These are phyloP conservation scores for Cavenderia fasciculata DNA, from an alignment of 78 protist species.

Conservation along the genomic window DNA sequence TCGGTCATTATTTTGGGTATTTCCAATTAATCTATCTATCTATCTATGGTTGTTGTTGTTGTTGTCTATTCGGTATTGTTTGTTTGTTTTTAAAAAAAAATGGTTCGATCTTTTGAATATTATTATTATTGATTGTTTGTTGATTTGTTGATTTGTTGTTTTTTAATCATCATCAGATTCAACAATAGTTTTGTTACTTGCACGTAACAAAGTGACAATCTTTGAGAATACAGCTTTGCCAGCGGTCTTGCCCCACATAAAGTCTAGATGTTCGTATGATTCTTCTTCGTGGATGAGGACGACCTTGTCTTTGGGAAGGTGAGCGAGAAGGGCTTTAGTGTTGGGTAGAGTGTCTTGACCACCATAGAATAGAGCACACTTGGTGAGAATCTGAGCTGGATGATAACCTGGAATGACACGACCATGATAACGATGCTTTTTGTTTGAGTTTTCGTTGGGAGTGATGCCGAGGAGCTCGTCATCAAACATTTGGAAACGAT, in stretches of 20 bases:
- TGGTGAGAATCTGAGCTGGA: conserved; percentile 45
- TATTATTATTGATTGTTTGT: no score
- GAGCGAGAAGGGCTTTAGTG: conserved; percentile 37
- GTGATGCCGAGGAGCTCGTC: conserved; percentile 67
- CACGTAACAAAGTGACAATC: conserved; percentile 31
- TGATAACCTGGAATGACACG: conserved; percentile 60
- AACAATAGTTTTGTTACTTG: conserved; percentile 1
- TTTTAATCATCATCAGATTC: not conserved
- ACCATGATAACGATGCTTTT: conserved; percentile 58
- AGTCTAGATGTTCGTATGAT: conserved; percentile 79
- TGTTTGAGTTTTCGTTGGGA: conserved; percentile 39
- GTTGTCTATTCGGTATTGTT: not conserved
- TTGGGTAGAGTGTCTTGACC: conserved; percentile 75
- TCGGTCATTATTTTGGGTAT: no score
- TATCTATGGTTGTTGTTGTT: not conserved
- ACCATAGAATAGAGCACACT: conserved; percentile 81
- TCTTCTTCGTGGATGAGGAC: conserved; percentile 50
- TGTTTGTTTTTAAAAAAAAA: not conserved
- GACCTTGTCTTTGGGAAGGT: conserved; percentile 42
- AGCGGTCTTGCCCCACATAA: conserved; percentile 74
- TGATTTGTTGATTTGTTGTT: not conserved
- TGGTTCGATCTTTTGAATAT: no score
- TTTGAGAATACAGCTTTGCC: conserved; percentile 40
- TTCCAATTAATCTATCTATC: no score
- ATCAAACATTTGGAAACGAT: conserved; percentile 82